Conservation (phyloP, 495 filamentous ascomycete species). For the Aspergillus funiculosus region DNA sequence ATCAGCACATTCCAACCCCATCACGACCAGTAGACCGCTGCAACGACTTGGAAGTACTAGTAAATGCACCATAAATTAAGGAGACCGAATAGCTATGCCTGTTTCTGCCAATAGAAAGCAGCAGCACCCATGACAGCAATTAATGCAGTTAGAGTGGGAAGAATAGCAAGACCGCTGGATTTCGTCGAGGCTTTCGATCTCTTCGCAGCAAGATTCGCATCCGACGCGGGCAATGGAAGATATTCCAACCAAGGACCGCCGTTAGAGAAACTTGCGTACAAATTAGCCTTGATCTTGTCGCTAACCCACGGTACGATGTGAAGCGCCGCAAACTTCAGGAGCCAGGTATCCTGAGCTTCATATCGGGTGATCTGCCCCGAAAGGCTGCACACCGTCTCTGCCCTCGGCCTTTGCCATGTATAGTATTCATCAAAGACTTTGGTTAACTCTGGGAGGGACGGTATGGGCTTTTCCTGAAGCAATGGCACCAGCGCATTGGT, state of each 20-base stretch:
- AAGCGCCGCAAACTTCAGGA: constrained; percentile 13
- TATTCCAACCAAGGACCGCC: constrained; percentile 15
- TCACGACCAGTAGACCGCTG: too few species aligned
- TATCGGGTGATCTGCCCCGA: constrained; percentile 19
- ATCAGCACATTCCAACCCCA: too few species aligned
- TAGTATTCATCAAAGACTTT: constrained; percentile 12
- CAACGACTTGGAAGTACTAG: too few species aligned
- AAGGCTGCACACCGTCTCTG: constrained; percentile 8
- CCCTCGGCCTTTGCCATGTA: constrained; percentile 7
- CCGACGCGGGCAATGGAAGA: constrained; percentile 6
- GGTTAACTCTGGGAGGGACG: constrained; percentile 11
- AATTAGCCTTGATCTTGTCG: constrained; percentile 12
- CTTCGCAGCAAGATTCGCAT: too few species aligned
- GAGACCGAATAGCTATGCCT: too few species aligned
- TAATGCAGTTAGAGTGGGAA: too few species aligned
- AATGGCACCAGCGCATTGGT: constrained; percentile 14
- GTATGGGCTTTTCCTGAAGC: constrained; percentile 9
- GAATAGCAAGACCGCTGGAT: too few species aligned
- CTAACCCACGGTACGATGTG: constrained; percentile 11
- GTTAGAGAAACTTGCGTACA: constrained; percentile 14
- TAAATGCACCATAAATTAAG: too few species aligned
- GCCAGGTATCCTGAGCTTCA: constrained; percentile 16
- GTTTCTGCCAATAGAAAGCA: too few species aligned
- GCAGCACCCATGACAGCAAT: too few species aligned
- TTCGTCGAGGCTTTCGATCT: too few species aligned